Base-by-base conservation (phyloP, 768 basidiomycete species). In the Dendrothele bispora region DNA sequence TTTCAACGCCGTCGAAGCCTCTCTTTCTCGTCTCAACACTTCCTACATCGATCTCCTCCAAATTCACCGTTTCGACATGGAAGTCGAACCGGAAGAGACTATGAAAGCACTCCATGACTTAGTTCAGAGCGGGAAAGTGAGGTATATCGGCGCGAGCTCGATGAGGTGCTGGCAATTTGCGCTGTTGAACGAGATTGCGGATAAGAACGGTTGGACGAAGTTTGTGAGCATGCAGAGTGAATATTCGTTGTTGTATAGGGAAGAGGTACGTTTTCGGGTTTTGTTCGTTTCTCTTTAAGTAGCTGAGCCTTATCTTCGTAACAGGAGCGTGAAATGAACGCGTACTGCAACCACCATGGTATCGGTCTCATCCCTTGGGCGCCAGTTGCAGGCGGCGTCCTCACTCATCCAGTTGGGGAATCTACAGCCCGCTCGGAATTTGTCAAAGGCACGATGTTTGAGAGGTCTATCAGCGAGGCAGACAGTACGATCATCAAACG, bases 161-260 rank as follows among this genome's bases (percentile, higher is more conserved):
- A 71, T 72, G 72, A 56, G 62, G 7, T 62, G 70, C 24, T 72
- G 71, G 72, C 65, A 72, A 39, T 71, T 73, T 35, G 61, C 63
- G 35, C 53, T 57, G 35, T 54, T 75, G 54, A 69, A 74, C 43
- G 61, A 68, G 22, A 61, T 70, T 1, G 74, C 74, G 3, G 50
- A 58, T 27, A 57, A 58, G 45, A 48, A 73, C 10, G 68, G 69
- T 7, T 73, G 74, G 63, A 75, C 77, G 7, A 69, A 62, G 43
- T 80, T 79, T 49, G 64, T 77, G 41, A 71, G 73, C 43, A 77
- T 79, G 69, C 79, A 79, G 56, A 66, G 72, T 43, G 70, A 72
- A 45, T 71, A 79, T 51, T 74, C 66, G 46, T 50, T 1, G 73
- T 80, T 29, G 71, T 75, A 0, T 77, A 71, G 70, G 57, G 63